phyloP scores from a whole-genome alignment of 2,329 filamentous ascomycete species.

The Claviceps digitariae region DNA sequence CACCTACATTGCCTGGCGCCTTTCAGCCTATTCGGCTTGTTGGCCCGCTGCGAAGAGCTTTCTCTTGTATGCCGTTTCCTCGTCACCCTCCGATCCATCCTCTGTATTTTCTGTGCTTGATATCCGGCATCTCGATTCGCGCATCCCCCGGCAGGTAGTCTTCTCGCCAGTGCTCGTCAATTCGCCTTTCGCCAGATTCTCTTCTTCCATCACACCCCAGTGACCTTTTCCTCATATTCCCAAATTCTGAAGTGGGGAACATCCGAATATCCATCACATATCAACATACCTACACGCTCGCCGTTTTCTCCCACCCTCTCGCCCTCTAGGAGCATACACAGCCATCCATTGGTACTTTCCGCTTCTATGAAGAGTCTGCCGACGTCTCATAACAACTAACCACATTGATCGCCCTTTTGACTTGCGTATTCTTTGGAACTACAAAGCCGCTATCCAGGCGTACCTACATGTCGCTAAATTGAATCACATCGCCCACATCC shows the following conservation, averaged over 20 bases:
- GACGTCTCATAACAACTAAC: not conserved
- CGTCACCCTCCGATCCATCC: not conserved
- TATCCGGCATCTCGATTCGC: not conserved
- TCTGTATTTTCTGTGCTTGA: not conserved
- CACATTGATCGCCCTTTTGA: not conserved
- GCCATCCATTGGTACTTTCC: not conserved
- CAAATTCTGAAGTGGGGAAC: not conserved
- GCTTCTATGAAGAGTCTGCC: not conserved
- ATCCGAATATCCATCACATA: not conserved
- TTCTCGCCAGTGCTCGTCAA: not conserved
- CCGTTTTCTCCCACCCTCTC: too few species aligned
- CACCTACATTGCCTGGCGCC: not conserved
- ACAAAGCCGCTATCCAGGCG: not conserved
- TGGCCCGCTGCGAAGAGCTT: not conserved
- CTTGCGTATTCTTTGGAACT: not conserved
- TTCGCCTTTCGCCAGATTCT: not conserved
- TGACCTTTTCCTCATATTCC: not conserved
- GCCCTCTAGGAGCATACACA: not conserved
- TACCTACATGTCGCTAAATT: conserved; percentile 8
- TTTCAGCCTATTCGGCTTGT: not conserved
- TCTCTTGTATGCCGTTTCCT: not conserved
- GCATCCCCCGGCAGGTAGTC: not conserved
- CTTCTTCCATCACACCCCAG: not conserved
- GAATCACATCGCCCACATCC: not conserved
- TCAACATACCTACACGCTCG: not conserved